Evolutionary conservation across 2,329 filamentous ascomycete genomes (phyloP), one percentile per base, ranked within the genome.

Genomic region (Stagonosporopsis vannaccii): DNA sequence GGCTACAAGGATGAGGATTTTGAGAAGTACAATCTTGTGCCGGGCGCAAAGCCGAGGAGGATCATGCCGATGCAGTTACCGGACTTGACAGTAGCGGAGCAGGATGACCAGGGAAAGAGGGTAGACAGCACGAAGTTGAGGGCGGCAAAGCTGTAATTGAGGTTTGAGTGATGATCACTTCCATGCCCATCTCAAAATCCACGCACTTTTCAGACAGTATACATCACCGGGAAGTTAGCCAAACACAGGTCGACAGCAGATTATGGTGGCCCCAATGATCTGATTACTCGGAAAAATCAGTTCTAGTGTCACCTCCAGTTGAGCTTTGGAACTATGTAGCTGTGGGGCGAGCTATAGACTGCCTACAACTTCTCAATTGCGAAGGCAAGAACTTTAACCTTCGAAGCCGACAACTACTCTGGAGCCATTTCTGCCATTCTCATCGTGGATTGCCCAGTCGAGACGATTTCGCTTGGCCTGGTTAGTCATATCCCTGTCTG

Each of bases 41-140:
- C 83, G 0, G 89, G 89, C 1, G 66, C 83, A 0, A 77, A 54
- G 1, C 91, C 91, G 0, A 78, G 91, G 53, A 80, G 91, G 19
- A 96, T 96, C 61, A 93, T 96, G 90, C 92, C 92, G 0, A 78
- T 73, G 0, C 72, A 80, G 54, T 80, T 95, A 58, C 91, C 91
- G 0, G 84, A 88, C 60, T 69, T 96, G 64, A 84, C 81, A 2
- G 91, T 96, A 4, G 83, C 80, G 7, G 91, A 95, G 77, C 90
- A 96, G 75, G 86, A 88, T 57, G 91, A 96, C 67, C 90, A 96
- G 73, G 91, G 91, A 0, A 83, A 80, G 67, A 82, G 87, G 52
- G 81, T 88, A 68, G 87, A 94, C 71, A 95, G 90, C 74, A 80
- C 67, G 5, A 68, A 70, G 53, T 43, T 68, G 49, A 60, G 68